Conservation (phyloP, 2,329 filamentous ascomycete species). For the Aspergillus quadrilineatus region DNA sequence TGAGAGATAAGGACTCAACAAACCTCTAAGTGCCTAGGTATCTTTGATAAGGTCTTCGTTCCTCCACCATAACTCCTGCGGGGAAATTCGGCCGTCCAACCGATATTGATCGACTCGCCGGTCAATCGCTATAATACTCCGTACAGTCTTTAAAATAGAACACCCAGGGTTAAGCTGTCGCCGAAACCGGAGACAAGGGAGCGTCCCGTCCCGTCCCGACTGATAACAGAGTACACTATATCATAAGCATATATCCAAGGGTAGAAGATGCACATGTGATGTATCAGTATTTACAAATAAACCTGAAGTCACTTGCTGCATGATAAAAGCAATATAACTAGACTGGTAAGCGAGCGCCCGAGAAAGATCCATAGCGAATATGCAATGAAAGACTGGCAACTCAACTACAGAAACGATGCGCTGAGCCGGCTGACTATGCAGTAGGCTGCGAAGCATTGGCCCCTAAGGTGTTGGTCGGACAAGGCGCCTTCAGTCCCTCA, state of each 20-base stretch:
- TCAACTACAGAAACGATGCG: not conserved
- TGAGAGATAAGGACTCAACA: not conserved
- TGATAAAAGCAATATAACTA: no score
- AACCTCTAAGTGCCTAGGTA: no score
- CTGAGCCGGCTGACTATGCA: not conserved
- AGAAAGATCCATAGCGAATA: not conserved
- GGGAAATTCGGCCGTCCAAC: constrained; percentile 5
- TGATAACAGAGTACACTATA: not conserved
- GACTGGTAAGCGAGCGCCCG: no score
- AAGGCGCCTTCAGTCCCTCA: constrained; percentile 30
- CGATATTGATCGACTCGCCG: not conserved
- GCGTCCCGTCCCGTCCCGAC: constrained; percentile 7
- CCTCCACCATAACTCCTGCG: not conserved
- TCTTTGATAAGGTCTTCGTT: not conserved
- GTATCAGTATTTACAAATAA: not conserved
- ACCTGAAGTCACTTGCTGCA: no score
- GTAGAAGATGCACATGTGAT: not conserved
- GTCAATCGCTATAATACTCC: not conserved
- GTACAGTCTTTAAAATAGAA: not conserved
- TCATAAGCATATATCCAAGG: not conserved
- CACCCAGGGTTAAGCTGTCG: not conserved
- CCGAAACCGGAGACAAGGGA: constrained; percentile 11
- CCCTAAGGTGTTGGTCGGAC: constrained; percentile 30
- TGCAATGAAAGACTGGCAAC: not conserved
- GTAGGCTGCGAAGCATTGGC: not conserved